Percentiles rank a stretch among this genome's conserved stretches.
phyloP scores from a whole-genome alignment of 2,329 filamentous ascomycete species.

The Neophaeococcomyces mojaviensis region DNA sequence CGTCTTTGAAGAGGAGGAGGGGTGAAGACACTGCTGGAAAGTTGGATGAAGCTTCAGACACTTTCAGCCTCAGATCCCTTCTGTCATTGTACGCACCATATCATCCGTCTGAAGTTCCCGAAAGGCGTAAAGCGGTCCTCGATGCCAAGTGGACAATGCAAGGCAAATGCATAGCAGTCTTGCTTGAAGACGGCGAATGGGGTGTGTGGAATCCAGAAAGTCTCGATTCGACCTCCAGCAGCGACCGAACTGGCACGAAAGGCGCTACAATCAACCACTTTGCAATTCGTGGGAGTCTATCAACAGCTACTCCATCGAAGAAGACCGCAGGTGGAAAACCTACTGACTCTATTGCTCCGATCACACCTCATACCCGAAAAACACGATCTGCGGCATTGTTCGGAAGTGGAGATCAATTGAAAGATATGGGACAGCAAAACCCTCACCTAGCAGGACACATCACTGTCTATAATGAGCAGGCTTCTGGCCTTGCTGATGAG shows the following conservation, averaged over 20 bases:
- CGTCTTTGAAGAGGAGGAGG: not conserved
- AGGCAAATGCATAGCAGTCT: conserved; percentile 37
- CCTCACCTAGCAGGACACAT: conserved; percentile 30
- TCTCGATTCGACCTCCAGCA: conserved; percentile 32
- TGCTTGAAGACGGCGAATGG: conserved; percentile 42
- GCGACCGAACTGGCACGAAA: conserved; percentile 19
- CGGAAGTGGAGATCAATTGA: conserved; percentile 25
- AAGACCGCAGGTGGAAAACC: conserved; percentile 4
- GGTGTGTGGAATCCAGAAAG: conserved; percentile 43
- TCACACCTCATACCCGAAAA: conserved; percentile 43
- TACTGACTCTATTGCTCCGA: conserved; percentile 32
- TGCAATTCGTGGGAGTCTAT: conserved; percentile 35
- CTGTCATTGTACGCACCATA: conserved; percentile 37
- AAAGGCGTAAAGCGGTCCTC: conserved; percentile 36
- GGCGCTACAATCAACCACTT: conserved; percentile 32
- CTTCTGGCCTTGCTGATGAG: conserved; percentile 33
- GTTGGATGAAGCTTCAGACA: not conserved
- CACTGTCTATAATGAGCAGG: conserved; percentile 31
- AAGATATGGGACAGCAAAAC: not conserved
- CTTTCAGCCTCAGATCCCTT: conserved; percentile 14
- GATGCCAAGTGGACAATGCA: conserved; percentile 40
- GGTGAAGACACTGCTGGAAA: not conserved
- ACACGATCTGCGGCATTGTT: conserved; percentile 37
- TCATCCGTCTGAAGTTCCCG: conserved; percentile 26
- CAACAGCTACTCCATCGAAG: conserved; percentile 11